Evolutionary conservation across 768 basidiomycete genomes (phyloP), one percentile per base, ranked within the genome.

Genomic region (Mycena capillaripes): DNA sequence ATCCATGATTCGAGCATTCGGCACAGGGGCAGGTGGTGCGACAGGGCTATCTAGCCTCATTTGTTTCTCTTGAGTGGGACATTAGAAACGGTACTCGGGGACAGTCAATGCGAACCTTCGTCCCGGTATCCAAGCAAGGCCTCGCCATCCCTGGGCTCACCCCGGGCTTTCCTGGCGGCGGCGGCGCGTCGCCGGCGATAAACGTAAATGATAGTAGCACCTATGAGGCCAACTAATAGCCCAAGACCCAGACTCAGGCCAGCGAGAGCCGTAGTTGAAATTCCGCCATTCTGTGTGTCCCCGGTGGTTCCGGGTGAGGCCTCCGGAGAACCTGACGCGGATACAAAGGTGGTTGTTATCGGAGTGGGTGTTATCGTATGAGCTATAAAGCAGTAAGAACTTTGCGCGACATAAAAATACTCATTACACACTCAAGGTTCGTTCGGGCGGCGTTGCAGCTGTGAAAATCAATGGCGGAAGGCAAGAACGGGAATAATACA

Each of bases 181-280:
- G 42, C 25, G 40, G 52, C 25, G 0, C 50, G 53, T 23, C 61
- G 60, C 29, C 71, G 61, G 48, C 71, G 61, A 19, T 48, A 50
- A 32, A 56, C 27, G 56, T 53, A 56, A 25, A 72, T 40, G 21
- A 63, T 21, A 1, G 48, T 64, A 5, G 55, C 44, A 9, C 23
- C 36, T 21, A 69, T n/a, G 16, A 72, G 53, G 17, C 71, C 71
- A 1, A 62, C 42, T n/a, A 72, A 25, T 4, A 72, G 44, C 12
- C 71, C 71, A 12, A 72, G 23, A 1, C 71, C 65, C 42, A 72
- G 55, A 14, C 71, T 62, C 17, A 72, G 9, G 11, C 71, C 71
- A 21, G 71, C 65, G 38, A 72, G 12, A 30, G 65, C 71, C 2
- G 32, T 44, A 2, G 44, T 61, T 29, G 71, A 72, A 36, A 71